A percentile compares a stretch with the other conserved stretches of the same genome.
Evolutionary conservation across 2,329 filamentous ascomycete genomes (phyloP).

Genomic region (Paecilomyces fulvus): DNA sequence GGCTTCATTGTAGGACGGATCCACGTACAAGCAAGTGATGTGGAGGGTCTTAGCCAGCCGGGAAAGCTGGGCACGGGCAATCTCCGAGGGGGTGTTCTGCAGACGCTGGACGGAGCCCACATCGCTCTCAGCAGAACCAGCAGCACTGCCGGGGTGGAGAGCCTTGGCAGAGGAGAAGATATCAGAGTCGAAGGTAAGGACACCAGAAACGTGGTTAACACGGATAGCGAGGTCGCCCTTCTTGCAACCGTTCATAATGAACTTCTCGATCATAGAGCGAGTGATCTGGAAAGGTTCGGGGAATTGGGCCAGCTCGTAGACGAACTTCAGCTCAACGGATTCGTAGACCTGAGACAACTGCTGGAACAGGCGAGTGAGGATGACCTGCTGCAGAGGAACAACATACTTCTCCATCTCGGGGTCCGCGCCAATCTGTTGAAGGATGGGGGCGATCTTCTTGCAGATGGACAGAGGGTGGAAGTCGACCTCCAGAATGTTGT

Average conservation of each 20-base stretch:
- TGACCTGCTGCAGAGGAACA: conserved; percentile 91
- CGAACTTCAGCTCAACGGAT: conserved; percentile 88
- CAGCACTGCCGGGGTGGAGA: conserved; percentile 70
- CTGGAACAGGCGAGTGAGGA: conserved; percentile 95
- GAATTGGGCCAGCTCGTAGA: conserved; percentile 89
- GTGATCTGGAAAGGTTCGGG: conserved; percentile 93
- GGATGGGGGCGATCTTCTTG: conserved; percentile 96
- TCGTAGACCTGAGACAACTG: conserved; percentile 98
- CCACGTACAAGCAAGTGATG: conserved; percentile 91
- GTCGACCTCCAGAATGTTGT: conserved; percentile 98
- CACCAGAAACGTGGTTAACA: conserved; percentile 88
- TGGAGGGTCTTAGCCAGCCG: conserved; percentile 86
- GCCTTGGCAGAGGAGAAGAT: conserved; percentile 97
- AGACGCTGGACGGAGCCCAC: conserved; percentile 81
- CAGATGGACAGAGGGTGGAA: conserved; percentile 98
- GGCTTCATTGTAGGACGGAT: conserved; percentile 76
- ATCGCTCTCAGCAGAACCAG: conserved; percentile 82
- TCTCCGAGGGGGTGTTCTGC: conserved; percentile 95
- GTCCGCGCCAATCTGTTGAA: conserved; percentile 86
- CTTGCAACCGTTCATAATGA: conserved; percentile 99
- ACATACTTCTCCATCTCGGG: conserved; percentile 97
- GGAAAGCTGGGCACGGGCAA: conserved; percentile 88
- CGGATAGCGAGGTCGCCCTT: conserved; percentile 96
- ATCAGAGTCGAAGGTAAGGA: conserved; percentile 94
- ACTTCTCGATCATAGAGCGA: conserved; percentile 91